Evolutionary conservation across 192 early-diverging fungal species (phyloP), one percentile per base, ranked within the genome.

Genomic region (Umbelopsis vinacea): DNA sequence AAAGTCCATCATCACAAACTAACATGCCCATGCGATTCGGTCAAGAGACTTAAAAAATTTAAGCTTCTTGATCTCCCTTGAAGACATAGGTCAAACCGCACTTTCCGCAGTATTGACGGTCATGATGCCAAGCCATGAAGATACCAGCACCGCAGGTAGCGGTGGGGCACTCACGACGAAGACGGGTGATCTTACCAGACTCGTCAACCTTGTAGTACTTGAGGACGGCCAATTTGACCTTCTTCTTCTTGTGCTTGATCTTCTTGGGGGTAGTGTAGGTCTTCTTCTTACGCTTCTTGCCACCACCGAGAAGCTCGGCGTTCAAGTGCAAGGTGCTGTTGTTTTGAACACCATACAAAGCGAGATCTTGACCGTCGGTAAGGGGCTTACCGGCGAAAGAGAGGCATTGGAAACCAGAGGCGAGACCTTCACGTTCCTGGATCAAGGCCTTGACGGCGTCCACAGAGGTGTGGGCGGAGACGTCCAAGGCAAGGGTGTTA

Each of bases 281-380:
- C 96, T 99, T 99, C 96, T 99, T 99, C 92, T 98, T 99, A 77
- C 95, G 90, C 93, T 99, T 98, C 94, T 99, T 98, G 85, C 84
- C 95, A 88, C 92, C 93, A 90, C 92, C 93, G 71, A 89, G 78
- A 45, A 91, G 81, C 74, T 90, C 86, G 68, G 87, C 83, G 46
- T 89, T 89, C 11, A 92, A 83, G 81, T 92, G 89, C n/a, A 92
- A 78, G 57, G 91, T 92, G 24, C 86, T 89, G 79, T 91, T 89
- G 69, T 91, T 89, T 72, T 91, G 84, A 72, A 92, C 87, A 77
- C 77, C 77, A 67, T 86, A 86, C 60, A 82, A 68, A 50, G 81
- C 55, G 17, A 88, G 74, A 69, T 78, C 76, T 71, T 80, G 76
- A 77, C 78, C 78, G 76, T 84, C 80, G 70, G 81, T 73, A 71